Percentiles rank a stretch among this genome's conserved stretches.
Evolutionary conservation across 139 green algal genomes (phyloP).

Genomic region (Nannochloris sp.): DNA sequence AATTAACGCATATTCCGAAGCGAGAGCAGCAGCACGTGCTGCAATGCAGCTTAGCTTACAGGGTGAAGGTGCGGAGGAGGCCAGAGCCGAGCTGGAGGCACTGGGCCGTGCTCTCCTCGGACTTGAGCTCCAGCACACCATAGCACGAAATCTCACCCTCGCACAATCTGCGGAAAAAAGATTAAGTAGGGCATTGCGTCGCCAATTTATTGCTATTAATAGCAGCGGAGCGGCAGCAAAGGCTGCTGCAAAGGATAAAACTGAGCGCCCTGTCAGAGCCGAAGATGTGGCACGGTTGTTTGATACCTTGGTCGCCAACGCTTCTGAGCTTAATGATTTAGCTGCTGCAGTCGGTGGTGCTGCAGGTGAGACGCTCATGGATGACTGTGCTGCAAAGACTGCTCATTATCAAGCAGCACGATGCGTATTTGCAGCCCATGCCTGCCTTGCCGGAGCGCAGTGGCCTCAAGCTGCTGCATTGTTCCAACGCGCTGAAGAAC

Average conservation of each 20-base stretch:
- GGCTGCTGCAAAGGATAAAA: conserved; percentile 16
- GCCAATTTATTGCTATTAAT: conserved; percentile 7
- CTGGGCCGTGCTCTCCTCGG: conserved; percentile 41
- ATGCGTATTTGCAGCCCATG: conserved; percentile 49
- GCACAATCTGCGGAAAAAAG: neutral
- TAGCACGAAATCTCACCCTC: conserved; percentile 16
- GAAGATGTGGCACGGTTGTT: conserved; percentile 61
- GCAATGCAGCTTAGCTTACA: conserved; percentile 16
- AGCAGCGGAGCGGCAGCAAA: conserved; percentile 7
- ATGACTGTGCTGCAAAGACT: conserved; percentile 36
- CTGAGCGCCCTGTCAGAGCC: conserved; percentile 36
- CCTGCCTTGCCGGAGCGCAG: conserved; percentile 33
- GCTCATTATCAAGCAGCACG: conserved; percentile 34
- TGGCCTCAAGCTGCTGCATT: conserved; percentile 53
- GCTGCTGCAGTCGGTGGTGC: conserved; percentile 43
- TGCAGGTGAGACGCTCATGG: conserved; percentile 47
- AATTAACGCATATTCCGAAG: conserved; percentile 35
- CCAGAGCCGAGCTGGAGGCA: conserved; percentile 17
- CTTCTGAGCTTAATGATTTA: conserved; percentile 54
- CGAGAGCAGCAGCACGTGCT: conserved; percentile 4
- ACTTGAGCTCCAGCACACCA: conserved; percentile 46
- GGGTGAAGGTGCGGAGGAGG: neutral
- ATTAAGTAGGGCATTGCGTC: conserved; percentile 23
- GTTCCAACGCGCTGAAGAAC: conserved; percentile 42
- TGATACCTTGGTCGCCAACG: conserved; percentile 33